phyloP scores from a whole-genome alignment of 2,329 filamentous ascomycete species.

The Ceratocystis alfenasii region DNA sequence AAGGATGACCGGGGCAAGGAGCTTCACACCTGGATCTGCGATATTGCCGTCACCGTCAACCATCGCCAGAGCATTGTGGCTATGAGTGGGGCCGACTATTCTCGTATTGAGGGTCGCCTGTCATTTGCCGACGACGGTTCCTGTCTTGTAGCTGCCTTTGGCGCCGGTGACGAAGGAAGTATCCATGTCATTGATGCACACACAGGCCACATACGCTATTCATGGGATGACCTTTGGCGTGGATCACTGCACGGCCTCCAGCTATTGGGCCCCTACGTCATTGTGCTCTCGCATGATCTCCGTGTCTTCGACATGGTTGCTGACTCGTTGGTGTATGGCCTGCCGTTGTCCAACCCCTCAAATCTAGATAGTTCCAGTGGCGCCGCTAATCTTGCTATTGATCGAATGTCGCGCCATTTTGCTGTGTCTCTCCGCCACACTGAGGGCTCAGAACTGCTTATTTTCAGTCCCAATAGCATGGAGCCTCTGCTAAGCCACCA shows the following conservation, averaged over 20 bases:
- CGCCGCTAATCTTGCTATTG: slow-evolving; percentile 58
- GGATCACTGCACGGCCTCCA: slow-evolving; percentile 54
- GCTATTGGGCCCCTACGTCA: slow-evolving; percentile 60
- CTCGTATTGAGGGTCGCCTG: slow-evolving; percentile 47
- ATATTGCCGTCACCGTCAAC: slow-evolving; percentile 42
- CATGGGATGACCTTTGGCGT: slow-evolving; percentile 55
- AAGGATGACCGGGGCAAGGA: slow-evolving; percentile 46
- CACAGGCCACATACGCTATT: slow-evolving; percentile 53
- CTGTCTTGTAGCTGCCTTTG: slow-evolving; percentile 58
- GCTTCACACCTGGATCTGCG: slow-evolving; percentile 63
- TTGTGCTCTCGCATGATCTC: slow-evolving; percentile 62
- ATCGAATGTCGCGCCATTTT: slow-evolving; percentile 52
- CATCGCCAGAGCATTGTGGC: slow-evolving; percentile 31
- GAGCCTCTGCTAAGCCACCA: slow-evolving; percentile 47
- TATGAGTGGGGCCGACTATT: slow-evolving; percentile 26
- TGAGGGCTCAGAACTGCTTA: slow-evolving; percentile 44
- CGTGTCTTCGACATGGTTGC: slow-evolving; percentile 75
- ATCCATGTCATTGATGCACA: slow-evolving; percentile 67
- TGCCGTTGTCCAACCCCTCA: slow-evolving; percentile 37
- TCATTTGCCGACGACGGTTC: slow-evolving; percentile 78
- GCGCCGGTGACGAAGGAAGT: slow-evolving; percentile 43
- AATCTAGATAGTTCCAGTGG: slow-evolving; percentile 32
- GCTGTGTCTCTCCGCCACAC: slow-evolving; percentile 45
- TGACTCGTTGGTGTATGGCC: slow-evolving; percentile 58
- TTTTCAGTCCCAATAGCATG: slow-evolving; percentile 53